A percentile compares a stretch with the other conserved stretches of the same genome.
These are phyloP conservation scores for Puya raimondii DNA, from an alignment of 176 grass and related monocot genomes.

Conservation along the genomic window DNA sequence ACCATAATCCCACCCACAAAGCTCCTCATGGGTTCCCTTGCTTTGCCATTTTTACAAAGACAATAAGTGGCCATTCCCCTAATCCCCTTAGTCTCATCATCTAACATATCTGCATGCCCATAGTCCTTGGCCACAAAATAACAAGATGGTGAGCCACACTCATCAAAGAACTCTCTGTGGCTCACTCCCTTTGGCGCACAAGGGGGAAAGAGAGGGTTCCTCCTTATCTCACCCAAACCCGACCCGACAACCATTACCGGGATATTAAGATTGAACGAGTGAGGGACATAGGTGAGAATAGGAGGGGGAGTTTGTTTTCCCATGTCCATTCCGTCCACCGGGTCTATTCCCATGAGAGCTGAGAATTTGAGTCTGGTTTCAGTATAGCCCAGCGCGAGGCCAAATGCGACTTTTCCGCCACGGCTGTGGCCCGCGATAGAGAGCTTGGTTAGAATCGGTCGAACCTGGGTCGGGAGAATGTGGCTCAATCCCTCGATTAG, in stretches of 20 bases:
- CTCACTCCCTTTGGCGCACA: constrained; percentile 51
- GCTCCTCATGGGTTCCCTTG: constrained; percentile 56
- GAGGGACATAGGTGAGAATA: constrained; percentile 26
- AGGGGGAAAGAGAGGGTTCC: constrained; percentile 37
- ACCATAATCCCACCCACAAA: constrained; percentile 71
- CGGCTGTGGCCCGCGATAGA: constrained; percentile 76
- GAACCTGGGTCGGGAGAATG: constrained; percentile 21
- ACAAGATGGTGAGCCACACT: constrained; percentile 35
- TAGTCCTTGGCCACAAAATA: constrained; percentile 69
- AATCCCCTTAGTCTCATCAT: constrained; percentile 59
- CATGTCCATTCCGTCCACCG: constrained; percentile 68
- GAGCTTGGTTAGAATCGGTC: constrained; percentile 23
- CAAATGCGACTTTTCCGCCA: constrained; percentile 77
- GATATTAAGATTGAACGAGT: constrained; percentile 22
- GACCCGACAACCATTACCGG: constrained; percentile 68
- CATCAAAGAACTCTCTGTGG: constrained; percentile 57
- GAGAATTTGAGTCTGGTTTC: constrained; percentile 29
- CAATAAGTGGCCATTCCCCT: constrained; percentile 45
- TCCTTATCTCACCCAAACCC: constrained; percentile 50
- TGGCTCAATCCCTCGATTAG: constrained; percentile 29
- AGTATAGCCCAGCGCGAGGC: constrained; percentile 37
- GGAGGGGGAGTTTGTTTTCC: constrained; percentile 58
- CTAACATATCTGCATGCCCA: constrained; percentile 79
- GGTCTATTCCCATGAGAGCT: constrained; percentile 61
- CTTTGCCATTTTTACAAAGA: constrained; percentile 42